Base-by-base conservation (phyloP, 2,329 filamentous ascomycete genomes). In the Stagonosporopsis cucurbitacearum region DNA sequence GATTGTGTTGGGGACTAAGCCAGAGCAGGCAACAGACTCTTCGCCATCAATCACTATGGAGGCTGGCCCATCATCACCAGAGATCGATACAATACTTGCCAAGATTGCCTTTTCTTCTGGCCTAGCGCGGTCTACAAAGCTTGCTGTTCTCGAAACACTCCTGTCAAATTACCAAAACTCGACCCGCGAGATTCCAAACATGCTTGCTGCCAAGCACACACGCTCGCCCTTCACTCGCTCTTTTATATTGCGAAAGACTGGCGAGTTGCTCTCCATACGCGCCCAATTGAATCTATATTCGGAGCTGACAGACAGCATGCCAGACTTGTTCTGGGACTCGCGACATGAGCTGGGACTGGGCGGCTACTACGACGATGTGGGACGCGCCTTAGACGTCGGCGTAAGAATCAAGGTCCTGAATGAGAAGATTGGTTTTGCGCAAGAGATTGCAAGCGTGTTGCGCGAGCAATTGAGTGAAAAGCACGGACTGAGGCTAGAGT, bases 81-180 rank as follows among this genome's bases (percentile, higher is more conserved):
- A 77, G 51, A 77, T 85, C 28, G 84, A 87, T 64, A 85, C 82
- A 0, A 90, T 94, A 1, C 83, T 97, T 13, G 92, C 93, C 65
- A 97, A 98, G 73, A 94, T 98, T 59, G 95, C 95, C 39, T 98
- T 98, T 75, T 97, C 94, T 0, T 97, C 92, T 0, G 94, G 94
- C 2, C 84, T 99, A 9, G 94, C 95, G 5, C 85, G 95, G 50
- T 95, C 90, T 68, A 97, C 95, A 6, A 98, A 98, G 75, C 84
- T 99, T 12, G 94, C 92, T 33, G 92, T 96, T 3, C 84, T 99
- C 20, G 95, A 99, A 76, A 89, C 86, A 47, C 85, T 91, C 33
- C 82, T 98, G 15, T 87, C 86, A 36, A 85, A 87, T 48, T 98
- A 98, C 77, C 93, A 98, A 66, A 87, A 92, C 67, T 92, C 89